These are phyloP conservation scores for Hygrophorus russula DNA, from an alignment of 768 basidiomycete genomes.

Conservation along the genomic window DNA sequence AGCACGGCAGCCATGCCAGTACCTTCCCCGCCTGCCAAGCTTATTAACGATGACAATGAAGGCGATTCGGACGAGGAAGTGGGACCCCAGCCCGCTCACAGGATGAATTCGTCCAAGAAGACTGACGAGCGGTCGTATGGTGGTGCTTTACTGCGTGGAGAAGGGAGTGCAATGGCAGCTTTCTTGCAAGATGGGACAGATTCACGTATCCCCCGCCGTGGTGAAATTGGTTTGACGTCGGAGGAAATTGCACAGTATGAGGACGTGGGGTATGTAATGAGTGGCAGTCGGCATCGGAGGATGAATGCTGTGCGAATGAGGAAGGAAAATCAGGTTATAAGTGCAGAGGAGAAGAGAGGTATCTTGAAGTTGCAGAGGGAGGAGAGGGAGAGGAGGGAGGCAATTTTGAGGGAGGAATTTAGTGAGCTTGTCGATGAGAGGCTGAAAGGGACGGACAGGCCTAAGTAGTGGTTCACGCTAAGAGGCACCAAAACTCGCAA, in stretches of 20 bases:
- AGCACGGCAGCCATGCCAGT: conserved; percentile 31
- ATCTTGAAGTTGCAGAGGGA: conserved; percentile 92
- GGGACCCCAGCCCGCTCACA: conserved; percentile 64
- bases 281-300: conserved; percentile 82
- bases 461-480: background rate
- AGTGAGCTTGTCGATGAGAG: conserved; percentile 71
- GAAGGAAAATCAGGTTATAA: conserved; percentile 99
- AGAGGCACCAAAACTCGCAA: no score
- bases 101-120: conserved; percentile 32
- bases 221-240: conserved; percentile 91
- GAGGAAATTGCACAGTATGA: conserved; percentile 85
- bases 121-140: conserved; percentile 83
- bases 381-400: conserved; percentile 85
- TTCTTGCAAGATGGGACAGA: conserved; percentile 82
- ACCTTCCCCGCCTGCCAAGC: conserved; percentile 11
- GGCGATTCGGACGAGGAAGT: conserved; percentile 52
- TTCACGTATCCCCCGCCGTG: conserved; percentile 90
- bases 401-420: conserved; percentile 83
- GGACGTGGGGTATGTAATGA: conserved; percentile 94
- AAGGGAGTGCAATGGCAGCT: conserved; percentile 97
- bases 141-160: conserved; percentile 82
- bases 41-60: conserved; percentile 16
- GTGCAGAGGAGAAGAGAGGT: conserved; percentile 94
- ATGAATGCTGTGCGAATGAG: conserved; percentile 99
- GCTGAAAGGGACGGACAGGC: conserved; percentile 39